phyloP scores from a whole-genome alignment of 1,139 yeast genomes.

The Petasospora rhodanensis region DNA sequence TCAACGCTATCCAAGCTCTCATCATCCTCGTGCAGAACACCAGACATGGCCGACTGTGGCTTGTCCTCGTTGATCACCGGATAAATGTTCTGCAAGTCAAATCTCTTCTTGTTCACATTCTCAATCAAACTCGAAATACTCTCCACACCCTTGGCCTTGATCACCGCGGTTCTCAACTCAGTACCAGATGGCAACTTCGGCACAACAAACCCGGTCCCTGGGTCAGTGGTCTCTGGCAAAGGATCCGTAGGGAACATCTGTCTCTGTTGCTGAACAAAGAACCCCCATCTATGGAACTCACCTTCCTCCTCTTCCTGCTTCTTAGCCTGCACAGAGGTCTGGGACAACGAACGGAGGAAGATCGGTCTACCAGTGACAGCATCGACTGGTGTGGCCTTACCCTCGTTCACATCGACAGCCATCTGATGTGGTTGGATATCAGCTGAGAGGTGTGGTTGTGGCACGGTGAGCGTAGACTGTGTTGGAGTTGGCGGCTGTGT shows the following conservation, averaged over 20 bases:
- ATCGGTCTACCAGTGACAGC: slow-evolving; percentile 69
- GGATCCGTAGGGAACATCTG: slow-evolving; percentile 33
- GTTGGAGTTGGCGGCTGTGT: slow-evolving; percentile 5
- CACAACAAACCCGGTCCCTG: slow-evolving; percentile 12
- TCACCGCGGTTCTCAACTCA: slow-evolving; percentile 71
- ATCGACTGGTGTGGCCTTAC: slow-evolving; percentile 52
- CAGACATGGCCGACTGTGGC: too few species aligned
- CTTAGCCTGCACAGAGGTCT: slow-evolving; percentile 63
- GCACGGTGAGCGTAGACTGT: slow-evolving; percentile 2
- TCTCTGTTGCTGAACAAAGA: slow-evolving; percentile 59
- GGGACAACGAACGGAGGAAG: slow-evolving; percentile 57
- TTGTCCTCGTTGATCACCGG: slow-evolving; percentile 17
- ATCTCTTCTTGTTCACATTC: slow-evolving; percentile 51
- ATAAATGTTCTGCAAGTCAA: slow-evolving; percentile 54
- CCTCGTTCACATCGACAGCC: slow-evolving; percentile 56
- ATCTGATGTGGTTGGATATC: slow-evolving; percentile 56
- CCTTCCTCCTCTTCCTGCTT: slow-evolving; percentile 89
- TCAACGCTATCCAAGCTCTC: slow-evolving; percentile 27
- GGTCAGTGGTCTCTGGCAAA: slow-evolving; percentile 6
- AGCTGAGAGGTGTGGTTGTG: slow-evolving; percentile 6
- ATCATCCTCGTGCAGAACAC: too few species aligned
- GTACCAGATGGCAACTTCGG: slow-evolving; percentile 64
- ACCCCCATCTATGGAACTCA: slow-evolving; percentile 81
- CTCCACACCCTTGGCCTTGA: slow-evolving; percentile 72
- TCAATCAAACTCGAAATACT: slow-evolving; percentile 67